Percentiles rank a stretch among this genome's conserved stretches.
Conservation (phyloP, 2,329 filamentous ascomycete genomes). For the Shiraia sp. region DNA sequence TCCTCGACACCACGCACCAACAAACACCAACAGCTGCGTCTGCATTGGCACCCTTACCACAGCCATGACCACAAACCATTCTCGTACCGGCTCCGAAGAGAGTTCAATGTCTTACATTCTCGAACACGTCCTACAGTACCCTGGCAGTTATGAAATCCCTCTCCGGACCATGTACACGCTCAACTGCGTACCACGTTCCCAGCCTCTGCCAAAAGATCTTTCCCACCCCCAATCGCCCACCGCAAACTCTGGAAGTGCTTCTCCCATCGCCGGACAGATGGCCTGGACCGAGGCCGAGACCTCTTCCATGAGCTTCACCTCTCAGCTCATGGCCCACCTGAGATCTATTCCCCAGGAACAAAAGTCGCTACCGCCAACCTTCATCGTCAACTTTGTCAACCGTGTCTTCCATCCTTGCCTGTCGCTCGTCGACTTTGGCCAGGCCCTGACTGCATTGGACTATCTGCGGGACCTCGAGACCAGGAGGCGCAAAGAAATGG, state of each 20-base stretch:
- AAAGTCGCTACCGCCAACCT: slow-evolving; percentile 64
- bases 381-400: slow-evolving; percentile 65
- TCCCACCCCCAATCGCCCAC: slow-evolving; percentile 42
- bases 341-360: slow-evolving; percentile 62
- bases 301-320: slow-evolving; percentile 53
- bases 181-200: slow-evolving; percentile 61
- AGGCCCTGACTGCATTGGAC: slow-evolving; percentile 67
- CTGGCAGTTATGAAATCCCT: slow-evolving; percentile 66
- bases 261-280: slow-evolving; percentile 32
- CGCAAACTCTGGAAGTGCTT: slow-evolving; percentile 42
- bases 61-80: slow-evolving; percentile 42
- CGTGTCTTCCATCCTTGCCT: slow-evolving; percentile 62
- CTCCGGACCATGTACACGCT: slow-evolving; percentile 70
- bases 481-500: slow-evolving; percentile 62
- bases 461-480: slow-evolving; percentile 67
- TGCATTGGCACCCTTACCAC: too few relatives aligned
- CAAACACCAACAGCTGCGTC: too few relatives aligned
- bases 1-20: slow-evolving; percentile 2
- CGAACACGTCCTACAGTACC: slow-evolving; percentile 60
- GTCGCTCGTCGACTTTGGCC: slow-evolving; percentile 65
- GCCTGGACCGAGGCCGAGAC: slow-evolving; percentile 40
- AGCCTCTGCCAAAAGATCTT: slow-evolving; percentile 37
- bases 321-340: slow-evolving; percentile 59
- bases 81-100: slow-evolving; percentile 45
- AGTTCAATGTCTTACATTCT: slow-evolving; percentile 43